These are phyloP conservation scores for Hydnum rufescens DNA, from an alignment of 768 basidiomycete genomes.

Conservation along the genomic window DNA sequence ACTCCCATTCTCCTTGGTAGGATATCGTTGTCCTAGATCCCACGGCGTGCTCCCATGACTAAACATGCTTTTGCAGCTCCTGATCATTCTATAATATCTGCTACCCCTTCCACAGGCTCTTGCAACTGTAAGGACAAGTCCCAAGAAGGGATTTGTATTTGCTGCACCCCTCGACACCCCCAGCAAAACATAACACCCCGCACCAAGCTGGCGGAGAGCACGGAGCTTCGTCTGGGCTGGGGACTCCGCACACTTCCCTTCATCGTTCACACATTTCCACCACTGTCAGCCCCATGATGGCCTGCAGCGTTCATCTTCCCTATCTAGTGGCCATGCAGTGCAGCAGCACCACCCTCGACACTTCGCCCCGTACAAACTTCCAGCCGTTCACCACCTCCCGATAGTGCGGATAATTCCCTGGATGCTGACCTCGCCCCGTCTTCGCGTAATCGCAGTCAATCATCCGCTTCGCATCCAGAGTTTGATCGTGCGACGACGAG, in stretches of 20 bases:
- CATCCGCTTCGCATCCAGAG: neutral
- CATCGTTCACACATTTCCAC: neutral
- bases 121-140: neutral
- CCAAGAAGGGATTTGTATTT: neutral
- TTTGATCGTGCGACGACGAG: neutral
- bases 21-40: neutral
- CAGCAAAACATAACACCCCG: neutral
- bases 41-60: neutral
- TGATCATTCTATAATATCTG: neutral
- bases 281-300: neutral
- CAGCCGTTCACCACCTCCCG: neutral
- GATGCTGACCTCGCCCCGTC: neutral
- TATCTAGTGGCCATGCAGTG: neutral
- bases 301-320: neutral
- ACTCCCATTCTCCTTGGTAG: neutral
- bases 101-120: neutral
- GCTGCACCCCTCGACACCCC: neutral
- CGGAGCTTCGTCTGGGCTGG: neutral
- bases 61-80: neutral
- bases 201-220: neutral
- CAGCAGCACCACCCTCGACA: neutral
- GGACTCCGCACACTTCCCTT: neutral
- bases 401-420: neutral
- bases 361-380: neutral
- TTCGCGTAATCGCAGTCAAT: neutral